Base-by-base conservation (phyloP, 2,329 filamentous ascomycete species). In the Magnaporthales sp. region DNA sequence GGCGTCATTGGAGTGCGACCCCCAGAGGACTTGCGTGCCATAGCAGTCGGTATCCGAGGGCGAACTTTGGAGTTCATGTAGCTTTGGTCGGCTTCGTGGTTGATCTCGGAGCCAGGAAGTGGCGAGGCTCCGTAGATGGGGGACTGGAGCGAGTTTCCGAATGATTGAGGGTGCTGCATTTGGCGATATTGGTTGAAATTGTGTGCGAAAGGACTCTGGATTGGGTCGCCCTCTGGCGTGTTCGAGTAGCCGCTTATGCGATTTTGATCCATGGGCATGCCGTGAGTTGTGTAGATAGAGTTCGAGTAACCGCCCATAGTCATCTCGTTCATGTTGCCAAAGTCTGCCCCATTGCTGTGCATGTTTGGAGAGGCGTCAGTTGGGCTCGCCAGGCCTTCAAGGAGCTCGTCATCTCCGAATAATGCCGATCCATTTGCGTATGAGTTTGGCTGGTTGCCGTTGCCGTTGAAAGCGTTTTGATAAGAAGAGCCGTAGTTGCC, bases 141-240 rank as follows among this genome's bases (percentile, higher is more conserved):
- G 13, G 83, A 84, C 67, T 84, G 83, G 7, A 86, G 73, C 2
- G 86, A 85, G 66, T 78, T 82, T 67, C 81, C 81, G 68, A 88
- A 85, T 19, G 83, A 80, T 66, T 85, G 82, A 19, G 82, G 81
- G 74, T 84, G 83, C 74, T 87, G 85, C 72, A 90, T 88, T 67
- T 86, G 85, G 61, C 90, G 87, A 76, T 92, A 96, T 70, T 93
- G 91, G 46, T 84, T 83, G 80, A 93, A 95, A 74, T 85, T 88
- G 71, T 90, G 86, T 58, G 91, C 85, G 73, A 93, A 97, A 0
- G 94, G 94, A 73, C 93, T 97, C 74, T 96, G 91, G 68, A 97
- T 94, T 6, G 94, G 93, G 66, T 92, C 90, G 65, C 92, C 92
- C 68, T 98, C 94, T 3, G 94, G 93, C 1, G 93, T 97, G 75